Evolutionary conservation across 148 eudicot genomes (phyloP), one percentile per base, ranked within the genome.

Genomic region (Nyssa sinensis): DNA sequence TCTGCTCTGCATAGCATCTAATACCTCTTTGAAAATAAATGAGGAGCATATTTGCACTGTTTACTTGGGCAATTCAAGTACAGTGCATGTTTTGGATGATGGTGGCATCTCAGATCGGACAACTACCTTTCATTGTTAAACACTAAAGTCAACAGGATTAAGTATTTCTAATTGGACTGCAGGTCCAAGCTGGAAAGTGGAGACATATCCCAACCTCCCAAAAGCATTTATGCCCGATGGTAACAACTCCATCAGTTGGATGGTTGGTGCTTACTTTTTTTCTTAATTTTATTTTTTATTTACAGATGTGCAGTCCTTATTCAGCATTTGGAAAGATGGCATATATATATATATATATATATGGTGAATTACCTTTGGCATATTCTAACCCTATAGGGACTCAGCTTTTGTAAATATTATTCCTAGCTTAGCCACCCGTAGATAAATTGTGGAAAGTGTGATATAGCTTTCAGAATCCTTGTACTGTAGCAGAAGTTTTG

Each of bases 1-100:
- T 23, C 73, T 4, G 58, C 61, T 27, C 62, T 70, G 28, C 37
- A 70, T 17, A 11, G 73, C 21, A 70, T 70, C 73, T 70, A 70
- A 70, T 70, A 31, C 73, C 32, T 32, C 63, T 69, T 70, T 55
- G 9, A 6, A 30, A 31, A 29, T 21, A 2, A 53, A 35, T 31
- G 44, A 53, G 39, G 27, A 30, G 34, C 61, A 35, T 5, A 4
- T 8, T 14, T 8, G 49, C 49, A 41, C 8, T 53, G 5, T 41
- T n/a, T 16, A 14, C 58, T 1, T 53, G 58, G 58, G 58, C 14
- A 53, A n/a, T n/a, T n/a, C 5, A 53, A 16, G 58, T 37, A 8
- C 41, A 37, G 4, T 37, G 41, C 8, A 37, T 37, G 41, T 8
- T 37, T 37, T 37, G 41, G 41, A 37, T 37, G 41, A 37, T 8